These are phyloP conservation scores for Lotus japonicus DNA, from an alignment of 306 rosid genomes.

Conservation along the genomic window DNA sequence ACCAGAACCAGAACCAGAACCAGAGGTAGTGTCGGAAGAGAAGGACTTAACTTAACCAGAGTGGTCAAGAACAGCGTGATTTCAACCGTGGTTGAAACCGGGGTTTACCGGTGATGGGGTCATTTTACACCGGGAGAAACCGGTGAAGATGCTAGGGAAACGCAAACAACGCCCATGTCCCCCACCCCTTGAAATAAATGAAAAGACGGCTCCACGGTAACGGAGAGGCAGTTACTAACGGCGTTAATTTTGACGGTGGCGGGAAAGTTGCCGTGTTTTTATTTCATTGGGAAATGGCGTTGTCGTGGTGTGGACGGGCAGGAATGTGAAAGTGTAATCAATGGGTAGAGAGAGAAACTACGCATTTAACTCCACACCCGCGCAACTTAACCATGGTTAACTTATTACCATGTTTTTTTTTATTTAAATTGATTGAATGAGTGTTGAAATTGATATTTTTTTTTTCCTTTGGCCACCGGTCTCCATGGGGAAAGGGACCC, in stretches of 20 bases:
- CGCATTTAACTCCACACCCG: constrained; percentile 35
- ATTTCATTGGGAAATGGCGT: constrained; percentile 58
- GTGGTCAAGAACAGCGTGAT: constrained; percentile 47
- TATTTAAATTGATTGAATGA: too few species aligned
- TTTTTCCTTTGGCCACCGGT: too few species aligned
- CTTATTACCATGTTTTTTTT: too few species aligned
- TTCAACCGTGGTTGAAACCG: constrained; percentile 68
- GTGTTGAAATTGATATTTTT: too few species aligned
- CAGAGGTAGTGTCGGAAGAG: constrained; percentile 37
- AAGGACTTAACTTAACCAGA: constrained; percentile 43
- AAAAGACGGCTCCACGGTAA: constrained; percentile 27
- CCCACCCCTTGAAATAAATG: neutral
- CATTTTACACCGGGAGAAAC: constrained; percentile 38
- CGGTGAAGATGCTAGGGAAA: constrained; percentile 25
- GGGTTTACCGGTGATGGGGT: neutral
- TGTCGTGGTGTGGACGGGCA: constrained; percentile 63
- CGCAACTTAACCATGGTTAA: constrained; percentile 17
- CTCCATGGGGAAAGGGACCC: too few species aligned
- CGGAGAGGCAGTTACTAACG: neutral
- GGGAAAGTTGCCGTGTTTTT: constrained; percentile 42
- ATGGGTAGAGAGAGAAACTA: too few species aligned
- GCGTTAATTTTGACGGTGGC: constrained; percentile 32
- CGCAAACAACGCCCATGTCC: constrained; percentile 23
- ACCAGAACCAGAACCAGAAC: too few species aligned
- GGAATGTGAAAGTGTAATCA: neutral